phyloP scores from a whole-genome alignment of 805 yeast species.

The Pichia rugopelliculosa region DNA sequence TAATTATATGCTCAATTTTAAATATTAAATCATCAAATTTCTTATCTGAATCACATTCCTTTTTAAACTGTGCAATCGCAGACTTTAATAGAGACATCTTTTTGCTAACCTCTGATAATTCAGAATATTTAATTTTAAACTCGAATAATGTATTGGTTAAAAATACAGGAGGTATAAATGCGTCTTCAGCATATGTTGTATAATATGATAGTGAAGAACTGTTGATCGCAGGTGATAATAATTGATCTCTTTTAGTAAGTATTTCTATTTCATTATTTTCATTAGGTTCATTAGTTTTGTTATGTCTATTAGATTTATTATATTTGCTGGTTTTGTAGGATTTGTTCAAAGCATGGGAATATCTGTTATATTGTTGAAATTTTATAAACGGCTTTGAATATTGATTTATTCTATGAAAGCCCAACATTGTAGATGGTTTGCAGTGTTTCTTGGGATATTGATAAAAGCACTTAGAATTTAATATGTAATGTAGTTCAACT shows the following conservation, averaged over 20 bases:
- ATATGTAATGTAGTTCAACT: no score
- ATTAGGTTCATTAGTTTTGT: neutral
- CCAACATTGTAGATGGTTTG: neutral
- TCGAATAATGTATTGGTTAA: neutral
- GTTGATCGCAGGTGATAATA: neutral
- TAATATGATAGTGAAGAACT: neutral
- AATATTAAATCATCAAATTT: neutral
- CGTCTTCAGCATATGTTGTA: neutral
- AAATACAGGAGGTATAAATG: conserved; percentile 1
- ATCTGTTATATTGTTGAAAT: neutral
- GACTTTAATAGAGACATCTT: neutral
- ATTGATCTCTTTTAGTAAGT: neutral
- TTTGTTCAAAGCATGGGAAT: neutral
- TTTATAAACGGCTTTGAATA: neutral
- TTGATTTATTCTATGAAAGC: neutral
- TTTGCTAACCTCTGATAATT: neutral
- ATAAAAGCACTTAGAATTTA: no score
- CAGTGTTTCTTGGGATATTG: no score
- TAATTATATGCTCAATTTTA: neutral
- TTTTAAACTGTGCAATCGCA: neutral
- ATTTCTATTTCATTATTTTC: neutral
- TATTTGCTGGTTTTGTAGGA: no score
- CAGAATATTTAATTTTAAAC: neutral
- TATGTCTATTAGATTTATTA: neutral
- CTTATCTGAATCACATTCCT: neutral